phyloP scores from a whole-genome alignment of 2,329 filamentous ascomycete genomes.

The Seiridium unicorne region DNA sequence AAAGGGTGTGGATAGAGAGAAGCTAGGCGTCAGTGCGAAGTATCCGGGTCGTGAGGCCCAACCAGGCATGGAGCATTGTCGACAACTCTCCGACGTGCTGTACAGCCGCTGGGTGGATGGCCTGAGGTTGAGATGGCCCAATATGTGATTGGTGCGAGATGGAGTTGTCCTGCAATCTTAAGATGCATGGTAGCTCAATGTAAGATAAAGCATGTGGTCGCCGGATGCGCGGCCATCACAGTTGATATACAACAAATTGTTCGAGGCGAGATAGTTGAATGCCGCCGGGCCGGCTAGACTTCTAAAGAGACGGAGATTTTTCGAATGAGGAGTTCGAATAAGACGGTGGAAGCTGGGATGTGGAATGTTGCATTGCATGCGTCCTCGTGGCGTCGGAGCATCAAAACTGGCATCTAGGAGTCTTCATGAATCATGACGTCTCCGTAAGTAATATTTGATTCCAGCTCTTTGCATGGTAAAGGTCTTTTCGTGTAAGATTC shows the following conservation, averaged over 20 bases:
- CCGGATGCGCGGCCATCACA: background rate
- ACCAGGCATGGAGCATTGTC: conserved; percentile 88
- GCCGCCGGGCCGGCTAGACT: background rate
- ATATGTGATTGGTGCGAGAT: conserved; percentile 2
- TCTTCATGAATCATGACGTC: background rate
- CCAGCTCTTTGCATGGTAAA: background rate
- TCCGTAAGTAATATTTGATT: background rate
- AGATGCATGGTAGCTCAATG: background rate
- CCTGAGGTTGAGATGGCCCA: conserved; percentile 66
- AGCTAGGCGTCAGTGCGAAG: conserved; percentile 46
- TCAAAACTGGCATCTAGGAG: background rate
- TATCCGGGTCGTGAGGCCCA: conserved; percentile 53
- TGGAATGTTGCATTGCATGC: background rate
- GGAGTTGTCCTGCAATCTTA: background rate
- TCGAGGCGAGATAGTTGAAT: background rate
- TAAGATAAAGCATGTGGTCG: background rate
- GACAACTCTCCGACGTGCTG: conserved; percentile 84
- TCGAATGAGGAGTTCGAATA: background rate
- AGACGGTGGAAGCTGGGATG: background rate
- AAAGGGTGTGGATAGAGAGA: conserved; percentile 46
- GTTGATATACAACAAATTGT: background rate
- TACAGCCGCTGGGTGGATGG: conserved; percentile 90
- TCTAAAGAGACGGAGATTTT: background rate
- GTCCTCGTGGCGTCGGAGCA: background rate
- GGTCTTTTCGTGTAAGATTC: conserved; percentile 2